Conservation (phyloP, 1,139 yeast species). For the Lodderomyces metapsilosis region DNA sequence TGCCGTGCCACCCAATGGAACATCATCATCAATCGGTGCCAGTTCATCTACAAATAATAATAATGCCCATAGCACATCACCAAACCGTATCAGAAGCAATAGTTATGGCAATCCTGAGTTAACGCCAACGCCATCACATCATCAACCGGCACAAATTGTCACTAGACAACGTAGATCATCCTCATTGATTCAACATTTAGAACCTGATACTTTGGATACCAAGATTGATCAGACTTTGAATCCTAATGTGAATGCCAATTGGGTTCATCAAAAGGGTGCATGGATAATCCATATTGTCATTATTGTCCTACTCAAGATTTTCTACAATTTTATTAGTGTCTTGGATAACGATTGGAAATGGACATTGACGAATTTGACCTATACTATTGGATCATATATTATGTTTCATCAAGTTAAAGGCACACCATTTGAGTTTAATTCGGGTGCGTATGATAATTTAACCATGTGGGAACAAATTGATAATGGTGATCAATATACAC, state of each 20-base stretch:
- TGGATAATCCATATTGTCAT: conserved; percentile 92
- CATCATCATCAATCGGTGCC: neutral
- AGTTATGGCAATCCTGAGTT: conserved; percentile 11
- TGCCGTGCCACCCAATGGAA: neutral
- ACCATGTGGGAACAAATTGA: conserved; percentile 99
- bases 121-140: conserved; percentile 31
- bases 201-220: conserved; percentile 89
- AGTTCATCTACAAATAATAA: neutral
- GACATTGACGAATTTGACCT: conserved; percentile 90
- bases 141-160: conserved; percentile 21
- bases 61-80: conserved; percentile 6
- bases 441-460: conserved; percentile 92
- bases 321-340: conserved; percentile 73
- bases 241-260: conserved; percentile 88
- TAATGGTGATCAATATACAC: conserved; percentile 95
- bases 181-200: conserved; percentile 74
- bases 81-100: conserved; percentile 13
- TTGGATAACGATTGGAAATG: conserved; percentile 80
- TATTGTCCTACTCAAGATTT: conserved; percentile 66
- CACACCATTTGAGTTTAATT: conserved; percentile 93
- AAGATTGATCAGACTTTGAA: conserved; percentile 87
- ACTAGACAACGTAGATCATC: conserved; percentile 49
- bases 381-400: conserved; percentile 86
- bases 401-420: conserved; percentile 98
- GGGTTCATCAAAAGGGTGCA: conserved; percentile 96